A percentile compares a stretch with the other conserved stretches of the same genome.
These are phyloP conservation scores for Nissolia schottii DNA, from an alignment of 306 rosid genomes.

Conservation along the genomic window DNA sequence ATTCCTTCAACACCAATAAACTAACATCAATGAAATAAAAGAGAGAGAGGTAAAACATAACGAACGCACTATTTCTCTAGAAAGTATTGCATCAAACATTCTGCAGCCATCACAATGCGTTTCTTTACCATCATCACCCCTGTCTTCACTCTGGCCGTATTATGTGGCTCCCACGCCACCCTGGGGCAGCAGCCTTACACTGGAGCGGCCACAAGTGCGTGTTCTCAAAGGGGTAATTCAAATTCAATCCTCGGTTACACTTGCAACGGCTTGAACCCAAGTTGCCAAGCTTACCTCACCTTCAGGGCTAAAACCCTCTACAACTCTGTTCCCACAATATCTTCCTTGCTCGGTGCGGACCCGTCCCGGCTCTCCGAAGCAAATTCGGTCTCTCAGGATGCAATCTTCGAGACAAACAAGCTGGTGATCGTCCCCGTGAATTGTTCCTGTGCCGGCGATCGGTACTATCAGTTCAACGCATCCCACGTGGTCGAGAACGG, in stretches of 20 bases:
- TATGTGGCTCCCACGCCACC: constrained; percentile 13
- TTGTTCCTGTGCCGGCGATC: constrained; percentile 55
- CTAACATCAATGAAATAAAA: too few relatives aligned
- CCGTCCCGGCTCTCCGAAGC: constrained; percentile 42
- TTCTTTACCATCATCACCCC: background rate
- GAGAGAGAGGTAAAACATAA: background rate
- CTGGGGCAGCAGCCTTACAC: constrained; percentile 57
- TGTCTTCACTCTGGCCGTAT: constrained; percentile 18
- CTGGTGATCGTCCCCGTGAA: constrained; percentile 54
- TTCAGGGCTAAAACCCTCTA: constrained; percentile 51
- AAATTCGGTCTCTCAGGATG: constrained; percentile 34
- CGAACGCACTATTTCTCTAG: too few relatives aligned
- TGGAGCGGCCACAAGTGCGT: constrained; percentile 33
- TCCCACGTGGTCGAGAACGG: constrained; percentile 11
- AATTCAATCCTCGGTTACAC: constrained; percentile 49
- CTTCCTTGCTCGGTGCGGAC: constrained; percentile 43
- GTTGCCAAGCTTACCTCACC: constrained; percentile 60
- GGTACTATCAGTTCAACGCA: constrained; percentile 47
- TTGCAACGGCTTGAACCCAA: constrained; percentile 41
- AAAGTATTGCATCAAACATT: background rate
- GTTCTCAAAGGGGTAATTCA: constrained; percentile 18
- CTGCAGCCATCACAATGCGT: constrained; percentile 26
- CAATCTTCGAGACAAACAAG: constrained; percentile 35
- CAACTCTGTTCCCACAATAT: constrained; percentile 47
- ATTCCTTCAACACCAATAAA: background rate